Conservation (phyloP, 495 filamentous ascomycete genomes). For the Aspergillus bridgeri region DNA sequence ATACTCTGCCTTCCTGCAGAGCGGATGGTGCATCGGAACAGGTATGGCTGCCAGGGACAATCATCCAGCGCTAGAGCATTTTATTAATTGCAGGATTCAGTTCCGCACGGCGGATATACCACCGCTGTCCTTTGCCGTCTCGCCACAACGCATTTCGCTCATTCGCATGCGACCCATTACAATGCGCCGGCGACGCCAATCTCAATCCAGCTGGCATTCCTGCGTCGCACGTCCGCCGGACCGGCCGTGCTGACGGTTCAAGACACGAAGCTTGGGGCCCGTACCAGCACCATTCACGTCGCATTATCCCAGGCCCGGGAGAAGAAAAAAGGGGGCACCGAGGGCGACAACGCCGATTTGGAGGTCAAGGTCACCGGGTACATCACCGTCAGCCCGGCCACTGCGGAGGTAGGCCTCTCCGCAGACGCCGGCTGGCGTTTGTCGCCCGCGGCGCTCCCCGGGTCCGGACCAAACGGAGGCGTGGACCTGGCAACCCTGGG, state of each 20-base stretch:
- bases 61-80: slow-evolving; percentile 2
- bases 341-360: slow-evolving; percentile 4
- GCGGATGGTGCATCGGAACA: slow-evolving; percentile 70
- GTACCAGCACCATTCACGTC: slow-evolving; percentile 67
- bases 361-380: slow-evolving; percentile 65
- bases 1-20: slow-evolving; percentile 55
- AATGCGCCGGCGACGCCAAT: slow-evolving; percentile 59
- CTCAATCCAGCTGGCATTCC: slow-evolving; percentile 67
- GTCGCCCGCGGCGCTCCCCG: slow-evolving; percentile 42
- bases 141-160: slow-evolving; percentile 59
- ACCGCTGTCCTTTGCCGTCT: slow-evolving; percentile 61
- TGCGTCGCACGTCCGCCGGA: slow-evolving; percentile 63
- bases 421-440: slow-evolving; percentile 51
- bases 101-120: slow-evolving; percentile 82
- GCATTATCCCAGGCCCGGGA: slow-evolving; percentile 51
- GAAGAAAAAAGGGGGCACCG: slow-evolving; percentile 10
- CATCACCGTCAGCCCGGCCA: slow-evolving; percentile 62
- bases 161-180: slow-evolving; percentile 56
- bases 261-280: slow-evolving; percentile 69
- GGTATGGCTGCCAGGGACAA: slow-evolving; percentile 37
- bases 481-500: slow-evolving; percentile 32
- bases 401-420: slow-evolving; percentile 55
- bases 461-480: slow-evolving; percentile 19
- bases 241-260: slow-evolving; percentile 61
- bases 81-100: slow-evolving; percentile 35